Evolutionary conservation across 768 basidiomycete genomes (phyloP).

Genomic region (Tulasnella sp.): DNA sequence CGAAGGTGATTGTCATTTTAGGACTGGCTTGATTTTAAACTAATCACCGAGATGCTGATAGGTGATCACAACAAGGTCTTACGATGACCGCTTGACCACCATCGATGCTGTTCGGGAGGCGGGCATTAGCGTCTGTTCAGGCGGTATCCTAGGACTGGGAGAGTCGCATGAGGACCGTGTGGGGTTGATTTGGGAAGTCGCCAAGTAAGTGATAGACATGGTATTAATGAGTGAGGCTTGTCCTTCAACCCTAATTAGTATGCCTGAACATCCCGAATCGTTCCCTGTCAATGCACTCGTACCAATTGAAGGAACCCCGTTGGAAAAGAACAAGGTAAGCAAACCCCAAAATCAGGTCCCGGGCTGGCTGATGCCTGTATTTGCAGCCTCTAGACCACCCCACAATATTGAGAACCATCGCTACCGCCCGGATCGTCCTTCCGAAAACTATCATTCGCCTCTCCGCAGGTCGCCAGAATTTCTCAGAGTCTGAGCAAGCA

Average conservation of each 20-base stretch:
- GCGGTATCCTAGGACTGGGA: conserved; percentile 89
- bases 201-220: conserved; percentile 46
- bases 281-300: conserved; percentile 98
- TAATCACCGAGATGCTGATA: conserved; percentile 24
- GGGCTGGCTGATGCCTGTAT: conserved; percentile 5
- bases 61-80: conserved; percentile 92
- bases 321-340: conserved; percentile 76
- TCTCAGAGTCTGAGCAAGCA: conserved; percentile 83
- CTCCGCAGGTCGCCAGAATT: conserved; percentile 82
- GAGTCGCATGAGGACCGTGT: conserved; percentile 83
- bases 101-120: conserved; percentile 85
- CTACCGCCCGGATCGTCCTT: conserved; percentile 84
- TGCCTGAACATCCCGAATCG: conserved; percentile 95
- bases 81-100: conserved; percentile 84
- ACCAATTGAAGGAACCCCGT: conserved; percentile 86
- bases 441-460: conserved; percentile 89
- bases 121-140: conserved; percentile 94
- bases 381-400: conserved; percentile 65
- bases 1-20: conserved; percentile 42
- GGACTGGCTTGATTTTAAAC: background rate
- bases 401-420: conserved; percentile 81
- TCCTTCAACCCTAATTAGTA: conserved; percentile 32
- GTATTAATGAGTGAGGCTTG: background rate
- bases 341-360: background rate
- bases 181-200: conserved; percentile 86